Evolutionary conservation across 805 yeast genomes (phyloP).

Genomic region (Ogataea dorogensis): DNA sequence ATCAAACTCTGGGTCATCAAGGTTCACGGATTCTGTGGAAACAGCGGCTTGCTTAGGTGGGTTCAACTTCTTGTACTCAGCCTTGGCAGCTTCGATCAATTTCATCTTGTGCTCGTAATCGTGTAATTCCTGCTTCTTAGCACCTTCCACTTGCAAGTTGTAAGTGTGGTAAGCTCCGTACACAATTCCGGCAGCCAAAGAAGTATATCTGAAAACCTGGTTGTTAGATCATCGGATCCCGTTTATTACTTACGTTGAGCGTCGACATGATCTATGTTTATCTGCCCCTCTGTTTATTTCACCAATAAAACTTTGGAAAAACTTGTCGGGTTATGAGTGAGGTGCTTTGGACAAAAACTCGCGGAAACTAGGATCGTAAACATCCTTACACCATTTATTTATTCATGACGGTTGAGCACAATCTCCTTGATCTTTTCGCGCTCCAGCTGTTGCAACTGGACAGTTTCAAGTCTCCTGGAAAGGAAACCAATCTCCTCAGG

Average conservation of each 20-base stretch:
- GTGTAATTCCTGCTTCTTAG: constrained; percentile 52
- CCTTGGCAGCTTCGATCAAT: constrained; percentile 85
- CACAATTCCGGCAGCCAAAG: constrained; percentile 81
- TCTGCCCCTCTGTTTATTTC: constrained; percentile 10
- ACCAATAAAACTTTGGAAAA: constrained; percentile 18
- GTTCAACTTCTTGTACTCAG: constrained; percentile 71
- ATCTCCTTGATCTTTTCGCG: constrained; percentile 55
- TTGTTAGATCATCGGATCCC: neutral
- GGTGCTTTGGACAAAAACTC: neutral
- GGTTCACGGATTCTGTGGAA: constrained; percentile 53
- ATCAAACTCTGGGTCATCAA: constrained; percentile 90
- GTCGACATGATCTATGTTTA: constrained; percentile 41
- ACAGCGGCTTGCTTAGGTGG: constrained; percentile 45
- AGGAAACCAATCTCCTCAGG: constrained; percentile 58
- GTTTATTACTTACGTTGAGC: constrained; percentile 40
- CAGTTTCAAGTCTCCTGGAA: constrained; percentile 48
- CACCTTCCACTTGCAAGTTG: constrained; percentile 59
- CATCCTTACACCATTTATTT: constrained; percentile 3
- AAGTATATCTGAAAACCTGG: constrained; percentile 88
- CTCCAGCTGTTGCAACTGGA: constrained; percentile 49
- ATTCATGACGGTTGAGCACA: constrained; percentile 42
- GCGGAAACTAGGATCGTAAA: neutral
- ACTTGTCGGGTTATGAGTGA: constrained; percentile 13
- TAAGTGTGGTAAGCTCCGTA: constrained; percentile 88
- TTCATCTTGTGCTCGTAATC: constrained; percentile 65